Base-by-base conservation (phyloP, 83 land plant species). In the Picea engelmannii region DNA sequence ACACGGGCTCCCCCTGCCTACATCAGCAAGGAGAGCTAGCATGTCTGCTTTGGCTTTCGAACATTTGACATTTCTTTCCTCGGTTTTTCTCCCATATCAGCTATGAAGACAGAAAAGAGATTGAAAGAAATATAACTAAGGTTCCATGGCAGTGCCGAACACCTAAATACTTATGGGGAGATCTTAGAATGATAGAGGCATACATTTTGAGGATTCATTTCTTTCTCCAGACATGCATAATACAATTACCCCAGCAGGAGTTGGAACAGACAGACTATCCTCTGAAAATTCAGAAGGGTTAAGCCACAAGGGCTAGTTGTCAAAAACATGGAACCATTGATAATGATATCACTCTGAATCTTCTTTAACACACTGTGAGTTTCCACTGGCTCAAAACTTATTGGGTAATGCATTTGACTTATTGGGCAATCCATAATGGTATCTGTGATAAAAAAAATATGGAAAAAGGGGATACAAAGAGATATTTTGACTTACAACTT, bases 401-500 rank as follows among this genome's bases (percentile, higher is more conserved):
- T 42, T 52, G 61, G 31, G 25, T 52, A 52, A n/a, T 23, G 55
- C 61, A 75, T 12, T 59, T 25, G 49, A 5, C 31, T 76, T 60
- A 49, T 52, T 11, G 25, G 24, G 55, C 78, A 75, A 75, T 11
- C 13, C 35, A 52, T 73, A 42, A 44, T 40, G 24, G 58, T 18
- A 2, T 12, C n/a, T 20, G 44, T 20, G 38, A 13, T 35, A 16
- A 70, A 31, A 31, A 38, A 42, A 9, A 70, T 44, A 74, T 49
- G 49, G 21, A 49, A 47, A 24, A 47, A 0, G 4, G 27, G 4
- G 66, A 27, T 67, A n/a, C 8, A 25, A 42, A 20, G 42, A 63
- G 62, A 27, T 24, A 47, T 59, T 64, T 13, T 13, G 44, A 81
- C 89, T 87, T 81, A 92, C 94, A 92, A 66, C 58, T 92, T 92